Evolutionary conservation across 2,329 filamentous ascomycete genomes (phyloP).

Genomic region (Pseudocercospora musae): DNA sequence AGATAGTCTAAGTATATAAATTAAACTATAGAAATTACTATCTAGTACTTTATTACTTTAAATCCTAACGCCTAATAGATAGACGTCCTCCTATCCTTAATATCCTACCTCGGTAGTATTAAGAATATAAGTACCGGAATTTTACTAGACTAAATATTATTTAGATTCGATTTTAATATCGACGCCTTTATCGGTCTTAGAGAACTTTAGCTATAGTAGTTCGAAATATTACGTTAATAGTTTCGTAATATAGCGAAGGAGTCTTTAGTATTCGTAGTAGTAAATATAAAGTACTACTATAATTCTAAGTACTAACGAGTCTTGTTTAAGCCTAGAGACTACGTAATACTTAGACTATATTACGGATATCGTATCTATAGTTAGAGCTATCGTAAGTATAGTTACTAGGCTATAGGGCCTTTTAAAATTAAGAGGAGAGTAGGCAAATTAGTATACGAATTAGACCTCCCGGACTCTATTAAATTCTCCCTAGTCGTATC

Average conservation of each 20-base stretch:
- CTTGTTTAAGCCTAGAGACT: not conserved
- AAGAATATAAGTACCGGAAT: not conserved
- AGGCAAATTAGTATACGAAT: not conserved
- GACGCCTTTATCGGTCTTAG: not conserved
- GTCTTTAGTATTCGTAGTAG: not conserved
- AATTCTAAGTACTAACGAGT: not conserved
- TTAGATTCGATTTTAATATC: not conserved
- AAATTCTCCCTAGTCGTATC: not conserved
- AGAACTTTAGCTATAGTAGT: not conserved
- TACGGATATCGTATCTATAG: not conserved
- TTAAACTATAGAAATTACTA: not conserved
- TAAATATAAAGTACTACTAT: not conserved
- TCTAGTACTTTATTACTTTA: not conserved
- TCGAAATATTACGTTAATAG: not conserved
- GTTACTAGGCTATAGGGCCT: not conserved
- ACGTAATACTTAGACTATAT: not conserved
- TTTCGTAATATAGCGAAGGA: not conserved
- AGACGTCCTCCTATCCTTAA: not conserved
- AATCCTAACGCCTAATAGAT: not conserved
- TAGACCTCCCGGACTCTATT: not conserved
- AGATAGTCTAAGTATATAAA: not conserved
- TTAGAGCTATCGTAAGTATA: not conserved
- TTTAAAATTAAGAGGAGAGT: not conserved
- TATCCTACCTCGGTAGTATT: not conserved
- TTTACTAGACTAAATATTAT: not conserved